A percentile compares a stretch with the other conserved stretches of the same genome.
Conservation (phyloP, 805 yeast genomes). For the Kodamaea leandrae region DNA sequence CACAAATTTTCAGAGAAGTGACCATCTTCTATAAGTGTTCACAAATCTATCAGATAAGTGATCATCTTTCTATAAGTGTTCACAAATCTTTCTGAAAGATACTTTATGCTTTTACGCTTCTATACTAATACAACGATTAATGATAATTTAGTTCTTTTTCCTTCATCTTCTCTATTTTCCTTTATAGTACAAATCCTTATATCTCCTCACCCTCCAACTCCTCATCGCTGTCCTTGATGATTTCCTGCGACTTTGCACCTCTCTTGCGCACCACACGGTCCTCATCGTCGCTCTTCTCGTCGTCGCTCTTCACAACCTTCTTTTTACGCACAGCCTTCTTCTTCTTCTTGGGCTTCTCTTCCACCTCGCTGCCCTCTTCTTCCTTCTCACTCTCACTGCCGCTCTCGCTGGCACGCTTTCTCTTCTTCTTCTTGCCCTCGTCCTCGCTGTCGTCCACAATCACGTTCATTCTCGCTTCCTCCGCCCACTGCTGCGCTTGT, state of each 20-base stretch:
- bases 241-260: conserved; percentile 32
- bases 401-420: conserved; percentile 25
- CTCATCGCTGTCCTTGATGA: conserved; percentile 49
- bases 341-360: conserved; percentile 25
- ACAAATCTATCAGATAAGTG: no score
- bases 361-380: conserved; percentile 17
- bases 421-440: conserved; percentile 19
- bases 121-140: no score
- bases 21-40: no score
- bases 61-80: no score
- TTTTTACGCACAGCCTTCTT: conserved; percentile 9
- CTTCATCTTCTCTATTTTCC: not conserved
- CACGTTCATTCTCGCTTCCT: conserved; percentile 39
- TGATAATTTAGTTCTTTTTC: no score
- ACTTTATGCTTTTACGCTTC: no score
- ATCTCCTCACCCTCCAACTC: conserved; percentile 26
- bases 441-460: conserved; percentile 39
- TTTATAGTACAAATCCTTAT: not conserved
- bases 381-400: conserved; percentile 31
- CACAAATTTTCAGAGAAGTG: no score
- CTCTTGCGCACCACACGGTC: conserved; percentile 22
- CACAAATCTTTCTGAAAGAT: no score
- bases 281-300: conserved; percentile 27
- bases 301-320: conserved; percentile 27
- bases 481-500: conserved; percentile 53